These are phyloP conservation scores for Wickerhamomyces ciferrii DNA, from an alignment of 805 yeast species.

Conservation along the genomic window DNA sequence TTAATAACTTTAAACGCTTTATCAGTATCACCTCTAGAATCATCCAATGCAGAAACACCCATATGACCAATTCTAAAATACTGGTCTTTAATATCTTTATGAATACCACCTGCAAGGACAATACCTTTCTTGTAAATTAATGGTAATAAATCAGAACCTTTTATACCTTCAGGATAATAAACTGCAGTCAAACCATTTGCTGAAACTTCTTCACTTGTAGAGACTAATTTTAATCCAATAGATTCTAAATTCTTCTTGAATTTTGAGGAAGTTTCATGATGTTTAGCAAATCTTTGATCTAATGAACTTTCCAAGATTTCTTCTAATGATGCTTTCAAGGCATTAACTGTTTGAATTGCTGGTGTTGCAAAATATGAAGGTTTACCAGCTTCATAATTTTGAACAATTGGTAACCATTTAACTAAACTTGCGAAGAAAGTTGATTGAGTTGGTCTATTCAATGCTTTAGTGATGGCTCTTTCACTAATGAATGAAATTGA, in stretches of 20 bases:
- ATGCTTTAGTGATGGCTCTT: constrained; percentile 65
- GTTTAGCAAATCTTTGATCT: constrained; percentile 57
- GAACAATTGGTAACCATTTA: constrained; percentile 87
- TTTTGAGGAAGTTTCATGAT: constrained; percentile 53
- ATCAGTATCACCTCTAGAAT: constrained; percentile 48
- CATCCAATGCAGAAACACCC: constrained; percentile 75
- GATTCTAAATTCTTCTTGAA: constrained; percentile 56
- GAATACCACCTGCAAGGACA: constrained; percentile 87
- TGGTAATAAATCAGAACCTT: constrained; percentile 61
- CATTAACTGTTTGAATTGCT: constrained; percentile 82
- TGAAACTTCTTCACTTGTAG: constrained; percentile 49
- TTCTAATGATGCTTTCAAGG: constrained; percentile 69
- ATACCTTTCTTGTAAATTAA: constrained; percentile 57
- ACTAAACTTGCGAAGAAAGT: constrained; percentile 63
- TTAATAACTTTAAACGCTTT: constrained; percentile 41
- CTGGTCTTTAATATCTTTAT: constrained; percentile 69
- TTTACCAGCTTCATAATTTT: constrained; percentile 77
- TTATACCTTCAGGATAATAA: constrained; percentile 71
- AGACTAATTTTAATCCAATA: constrained; percentile 66
- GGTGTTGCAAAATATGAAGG: constrained; percentile 95
- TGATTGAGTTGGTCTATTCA: constrained; percentile 38
- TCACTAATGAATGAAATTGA: constrained; percentile 70
- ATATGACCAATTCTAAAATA: constrained; percentile 95
- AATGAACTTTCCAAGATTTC: constrained; percentile 58
- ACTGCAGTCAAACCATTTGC: constrained; percentile 87